Evolutionary conservation across 768 basidiomycete genomes (phyloP).

Genomic region (Strobilomyces echinocephalus): DNA sequence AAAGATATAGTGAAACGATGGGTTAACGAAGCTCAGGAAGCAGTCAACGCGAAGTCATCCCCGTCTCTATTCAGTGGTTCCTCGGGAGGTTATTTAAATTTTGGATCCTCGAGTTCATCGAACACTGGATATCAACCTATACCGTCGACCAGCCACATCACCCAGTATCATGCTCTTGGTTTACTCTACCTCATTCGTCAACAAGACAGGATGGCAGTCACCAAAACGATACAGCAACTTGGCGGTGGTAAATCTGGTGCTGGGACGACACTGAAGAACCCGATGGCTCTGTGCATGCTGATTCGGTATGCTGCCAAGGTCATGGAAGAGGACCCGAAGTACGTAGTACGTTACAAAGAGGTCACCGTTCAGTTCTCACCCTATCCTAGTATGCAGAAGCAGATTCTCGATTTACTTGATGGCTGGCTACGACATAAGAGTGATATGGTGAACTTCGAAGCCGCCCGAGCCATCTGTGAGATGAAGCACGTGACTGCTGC

Average conservation of each 20-base stretch:
- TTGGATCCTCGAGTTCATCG: slow-evolving; percentile 50
- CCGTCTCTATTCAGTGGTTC: slow-evolving; percentile 60
- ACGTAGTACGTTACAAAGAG: slow-evolving; percentile 27
- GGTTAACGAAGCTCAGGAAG: slow-evolving; percentile 99
- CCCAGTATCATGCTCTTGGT: slow-evolving; percentile 96
- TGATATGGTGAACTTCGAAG: slow-evolving; percentile 99
- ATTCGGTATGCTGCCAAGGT: slow-evolving; percentile 98
- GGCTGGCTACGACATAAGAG: slow-evolving; percentile 97
- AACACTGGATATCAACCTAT: slow-evolving; percentile 70
- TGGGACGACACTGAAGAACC: slow-evolving; percentile 83
- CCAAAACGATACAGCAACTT: slow-evolving; percentile 98
- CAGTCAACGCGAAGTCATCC: slow-evolving; percentile 82
- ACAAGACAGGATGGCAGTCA: slow-evolving; percentile 98
- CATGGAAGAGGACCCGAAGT: slow-evolving; percentile 99
- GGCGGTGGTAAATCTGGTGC: slow-evolving; percentile 83
- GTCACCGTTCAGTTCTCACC: background rate
- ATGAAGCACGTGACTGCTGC: slow-evolving; percentile 77
- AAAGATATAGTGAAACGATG: slow-evolving; percentile 97
- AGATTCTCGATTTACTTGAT: slow-evolving; percentile 91
- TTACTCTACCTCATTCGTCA: slow-evolving; percentile 91
- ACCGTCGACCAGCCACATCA: slow-evolving; percentile 85
- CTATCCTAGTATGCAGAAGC: slow-evolving; percentile 69
- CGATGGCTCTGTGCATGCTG: slow-evolving; percentile 97
- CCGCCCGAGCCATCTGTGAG: slow-evolving; percentile 95
- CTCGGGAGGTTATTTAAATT: slow-evolving; percentile 66